Evolutionary conservation across 495 filamentous ascomycete species (phyloP).

Genomic region (Neurospora africana): DNA sequence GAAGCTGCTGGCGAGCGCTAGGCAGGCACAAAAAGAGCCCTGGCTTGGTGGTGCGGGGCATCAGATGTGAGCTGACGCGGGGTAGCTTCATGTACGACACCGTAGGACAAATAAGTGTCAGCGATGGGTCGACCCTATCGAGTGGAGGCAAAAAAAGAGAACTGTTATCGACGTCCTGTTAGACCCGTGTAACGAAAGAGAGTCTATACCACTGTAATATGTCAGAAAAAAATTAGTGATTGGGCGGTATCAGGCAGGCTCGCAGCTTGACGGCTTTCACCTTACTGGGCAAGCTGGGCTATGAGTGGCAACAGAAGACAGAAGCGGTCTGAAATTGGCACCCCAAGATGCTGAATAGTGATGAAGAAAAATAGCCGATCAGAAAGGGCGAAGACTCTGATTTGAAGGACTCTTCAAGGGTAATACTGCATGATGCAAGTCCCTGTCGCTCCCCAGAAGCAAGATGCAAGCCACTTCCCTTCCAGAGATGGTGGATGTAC

Average conservation of each 20-base stretch:
- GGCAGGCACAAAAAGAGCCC: not conserved
- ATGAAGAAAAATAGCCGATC: not conserved
- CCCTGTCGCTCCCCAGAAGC: not conserved
- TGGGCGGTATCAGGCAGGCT: not conserved
- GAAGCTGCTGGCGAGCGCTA: not conserved
- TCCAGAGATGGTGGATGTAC: not conserved
- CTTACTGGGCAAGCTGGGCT: not conserved
- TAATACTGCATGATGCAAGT: not conserved
- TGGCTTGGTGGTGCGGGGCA: not conserved
- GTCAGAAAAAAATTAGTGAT: not conserved
- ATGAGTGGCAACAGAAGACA: not conserved
- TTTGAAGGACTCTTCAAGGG: not conserved
- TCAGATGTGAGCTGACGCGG: not conserved
- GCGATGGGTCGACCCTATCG: not conserved
- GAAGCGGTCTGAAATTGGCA: not conserved
- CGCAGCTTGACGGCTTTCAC: not conserved
- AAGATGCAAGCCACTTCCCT: not conserved
- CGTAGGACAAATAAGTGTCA: not conserved
- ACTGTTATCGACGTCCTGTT: not conserved
- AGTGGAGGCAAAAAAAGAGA: not conserved
- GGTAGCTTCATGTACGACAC: not conserved
- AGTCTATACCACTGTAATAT: not conserved
- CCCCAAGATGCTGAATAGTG: not conserved
- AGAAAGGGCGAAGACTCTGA: not conserved
- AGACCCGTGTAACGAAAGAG: not conserved